Evolutionary conservation across 2,329 filamentous ascomycete species (phyloP), one percentile per base, ranked within the genome.

Genomic region (Xenosphaeropsis pyriputrescens): DNA sequence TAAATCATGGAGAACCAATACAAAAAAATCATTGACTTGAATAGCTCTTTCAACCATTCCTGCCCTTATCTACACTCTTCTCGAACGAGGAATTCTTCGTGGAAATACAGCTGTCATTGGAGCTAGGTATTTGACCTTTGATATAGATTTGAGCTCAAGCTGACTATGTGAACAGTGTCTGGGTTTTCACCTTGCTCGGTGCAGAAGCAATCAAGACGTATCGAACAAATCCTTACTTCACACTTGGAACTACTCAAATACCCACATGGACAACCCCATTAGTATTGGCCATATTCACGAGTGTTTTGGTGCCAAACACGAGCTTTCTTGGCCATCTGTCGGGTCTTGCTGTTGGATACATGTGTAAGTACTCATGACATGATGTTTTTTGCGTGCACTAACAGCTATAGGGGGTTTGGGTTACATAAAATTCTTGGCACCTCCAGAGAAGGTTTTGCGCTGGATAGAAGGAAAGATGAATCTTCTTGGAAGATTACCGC

Each of bases 261-360:
- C 89, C 91, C 2, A 96, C 88, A 0, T 96, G 89, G 88, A 83
- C 79, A 6, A 85, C 83, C 2, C 89, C 91, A 4, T 62, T 96
- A n/a, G 64, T 85, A 36, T 64, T 85, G 50, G 72, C 83, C 36
- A 60, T 93, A 29, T 68, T 89, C 12, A 73, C 85, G 29, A 76
- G 77, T 39, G 78, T 85, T 18, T 63, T 98, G 37, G 63, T 94
- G 4, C 85, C 86, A 1, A 74, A 78, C 45, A 85, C 85, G 2
- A 93, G 84, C 56, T 71, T 95, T 38, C 61, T 94, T 13, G 89
- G 91, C 2, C 91, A 96, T 57, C 56, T 94, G 2, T 89, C 82
- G 51, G 86, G 84, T 35, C 70, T 93, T n/a, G 61, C 64, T 2
- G 73, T 94, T 38, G 91, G 91, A 31, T 96, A 95, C 63, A 59